Percentiles rank a stretch among this genome's conserved stretches.
Evolutionary conservation across 768 basidiomycete species (phyloP).

Genomic region (Termitomyces sp.): DNA sequence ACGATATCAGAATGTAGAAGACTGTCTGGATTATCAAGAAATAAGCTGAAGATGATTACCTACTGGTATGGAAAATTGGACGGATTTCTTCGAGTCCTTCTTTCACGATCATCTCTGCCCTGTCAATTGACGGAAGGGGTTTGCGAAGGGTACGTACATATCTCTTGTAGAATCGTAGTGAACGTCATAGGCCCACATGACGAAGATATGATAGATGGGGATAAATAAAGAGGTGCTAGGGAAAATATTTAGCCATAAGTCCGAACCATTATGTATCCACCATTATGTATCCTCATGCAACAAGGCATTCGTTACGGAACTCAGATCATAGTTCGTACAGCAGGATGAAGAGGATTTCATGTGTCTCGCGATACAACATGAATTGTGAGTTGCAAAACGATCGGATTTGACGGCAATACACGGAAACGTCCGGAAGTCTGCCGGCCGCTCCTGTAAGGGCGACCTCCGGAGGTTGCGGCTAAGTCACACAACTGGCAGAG

Average conservation of each 20-base stretch:
- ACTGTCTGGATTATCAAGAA: not conserved
- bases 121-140: constrained; percentile 7
- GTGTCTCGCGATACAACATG: not conserved
- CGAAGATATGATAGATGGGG: not conserved
- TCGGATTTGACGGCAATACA: constrained; percentile 2
- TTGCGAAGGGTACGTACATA: not conserved
- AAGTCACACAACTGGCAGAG: too few species aligned
- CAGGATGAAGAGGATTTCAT: not conserved
- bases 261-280: not conserved
- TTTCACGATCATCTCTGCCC: not conserved
- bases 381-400: not conserved
- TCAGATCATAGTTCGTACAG: constrained; percentile 5
- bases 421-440: constrained; percentile 13
- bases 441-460: constrained; percentile 14
- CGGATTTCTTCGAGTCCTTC: not conserved
- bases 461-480: too few species aligned
- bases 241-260: not conserved
- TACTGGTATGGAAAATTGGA: not conserved
- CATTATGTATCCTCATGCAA: not conserved
- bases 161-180: not conserved
- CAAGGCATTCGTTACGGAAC: not conserved
- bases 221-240: not conserved
- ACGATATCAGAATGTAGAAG: not conserved
- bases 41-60: constrained; percentile 1
- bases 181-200: constrained; percentile 6